Percentiles rank a stretch among this genome's conserved stretches.
Conservation (phyloP, 805 yeast genomes). For the Maudiozyma barnettii region DNA sequence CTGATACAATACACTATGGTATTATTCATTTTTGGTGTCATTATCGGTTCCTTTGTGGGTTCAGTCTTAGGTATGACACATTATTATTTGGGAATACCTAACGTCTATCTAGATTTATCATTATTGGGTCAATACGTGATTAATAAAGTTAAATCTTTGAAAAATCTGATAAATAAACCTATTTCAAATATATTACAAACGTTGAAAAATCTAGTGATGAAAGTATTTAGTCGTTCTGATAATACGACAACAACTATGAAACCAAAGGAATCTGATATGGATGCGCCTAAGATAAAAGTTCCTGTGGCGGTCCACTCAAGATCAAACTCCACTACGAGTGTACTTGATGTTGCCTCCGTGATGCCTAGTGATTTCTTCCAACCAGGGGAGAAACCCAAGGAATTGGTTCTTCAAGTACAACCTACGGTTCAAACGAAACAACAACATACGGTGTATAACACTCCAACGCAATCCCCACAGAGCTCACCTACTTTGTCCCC, state of each 20-base stretch:
- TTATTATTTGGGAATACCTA: slow-evolving; percentile 15
- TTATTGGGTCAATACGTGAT: neutral
- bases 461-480: slow-evolving; percentile 1
- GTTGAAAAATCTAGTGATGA: too few species aligned
- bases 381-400: neutral
- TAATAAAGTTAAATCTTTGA: neutral
- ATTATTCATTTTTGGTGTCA: slow-evolving; percentile 13
- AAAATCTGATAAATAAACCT: neutral
- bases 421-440: neutral
- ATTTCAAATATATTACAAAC: neutral
- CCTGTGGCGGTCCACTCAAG: neutral
- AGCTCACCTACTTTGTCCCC: neutral
- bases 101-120: slow-evolving; percentile 12
- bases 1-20: slow-evolving; percentile 21
- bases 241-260: too few species aligned
- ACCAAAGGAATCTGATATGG: too few species aligned
- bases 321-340: slow-evolving; percentile 11
- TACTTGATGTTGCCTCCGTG: slow-evolving; percentile 15
- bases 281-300: too few species aligned
- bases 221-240: too few species aligned
- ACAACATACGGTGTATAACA: neutral
- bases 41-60: slow-evolving; percentile 17
- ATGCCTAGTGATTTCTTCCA: slow-evolving; percentile 24
- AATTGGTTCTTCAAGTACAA: neutral
- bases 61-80: slow-evolving; percentile 16